Evolutionary conservation across 495 filamentous ascomycete species (phyloP).

Genomic region (Trichoderma erinaceum): DNA sequence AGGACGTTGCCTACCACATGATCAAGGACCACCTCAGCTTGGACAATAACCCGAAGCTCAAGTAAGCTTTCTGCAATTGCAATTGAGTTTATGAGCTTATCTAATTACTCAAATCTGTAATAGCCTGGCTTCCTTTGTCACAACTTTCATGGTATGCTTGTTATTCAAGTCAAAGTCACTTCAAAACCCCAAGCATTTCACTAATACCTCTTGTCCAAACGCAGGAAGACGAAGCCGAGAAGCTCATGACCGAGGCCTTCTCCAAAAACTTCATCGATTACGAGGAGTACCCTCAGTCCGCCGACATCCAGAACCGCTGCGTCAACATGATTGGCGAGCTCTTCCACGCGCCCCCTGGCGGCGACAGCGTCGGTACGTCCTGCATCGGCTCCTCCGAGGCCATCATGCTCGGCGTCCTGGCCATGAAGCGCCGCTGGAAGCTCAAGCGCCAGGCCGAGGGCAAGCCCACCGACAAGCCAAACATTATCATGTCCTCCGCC

Average conservation of each 20-base stretch:
- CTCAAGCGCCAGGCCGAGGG: slow-evolving; percentile 72
- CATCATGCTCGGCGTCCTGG: slow-evolving; percentile 82
- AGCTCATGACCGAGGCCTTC: slow-evolving; percentile 82
- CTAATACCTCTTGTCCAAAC: neutral
- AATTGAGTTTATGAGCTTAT: slow-evolving; percentile 11
- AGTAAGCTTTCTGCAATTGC: slow-evolving; percentile 46
- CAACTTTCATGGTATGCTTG: slow-evolving; percentile 69
- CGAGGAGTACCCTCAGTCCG: slow-evolving; percentile 83
- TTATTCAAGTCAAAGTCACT: no score
- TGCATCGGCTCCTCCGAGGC: slow-evolving; percentile 84
- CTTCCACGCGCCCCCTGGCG: slow-evolving; percentile 61
- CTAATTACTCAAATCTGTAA: slow-evolving; percentile 11
- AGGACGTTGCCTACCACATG: slow-evolving; percentile 86
- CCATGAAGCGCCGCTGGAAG: slow-evolving; percentile 95
- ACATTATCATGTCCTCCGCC: slow-evolving; percentile 87
- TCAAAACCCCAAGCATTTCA: no score
- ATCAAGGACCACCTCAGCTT: slow-evolving; percentile 89
- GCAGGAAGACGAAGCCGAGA: slow-evolving; percentile 82
- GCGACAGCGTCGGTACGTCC: slow-evolving; percentile 68
- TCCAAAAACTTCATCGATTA: slow-evolving; percentile 94
- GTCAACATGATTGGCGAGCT: slow-evolving; percentile 90
- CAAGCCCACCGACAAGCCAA: slow-evolving; percentile 67
- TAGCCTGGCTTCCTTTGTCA: slow-evolving; percentile 74
- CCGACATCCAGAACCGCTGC: slow-evolving; percentile 88
- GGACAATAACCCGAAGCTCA: slow-evolving; percentile 84